A percentile compares a stretch with the other conserved stretches of the same genome.
Conservation (phyloP, 768 basidiomycete genomes). For the Lepiota venenata region DNA sequence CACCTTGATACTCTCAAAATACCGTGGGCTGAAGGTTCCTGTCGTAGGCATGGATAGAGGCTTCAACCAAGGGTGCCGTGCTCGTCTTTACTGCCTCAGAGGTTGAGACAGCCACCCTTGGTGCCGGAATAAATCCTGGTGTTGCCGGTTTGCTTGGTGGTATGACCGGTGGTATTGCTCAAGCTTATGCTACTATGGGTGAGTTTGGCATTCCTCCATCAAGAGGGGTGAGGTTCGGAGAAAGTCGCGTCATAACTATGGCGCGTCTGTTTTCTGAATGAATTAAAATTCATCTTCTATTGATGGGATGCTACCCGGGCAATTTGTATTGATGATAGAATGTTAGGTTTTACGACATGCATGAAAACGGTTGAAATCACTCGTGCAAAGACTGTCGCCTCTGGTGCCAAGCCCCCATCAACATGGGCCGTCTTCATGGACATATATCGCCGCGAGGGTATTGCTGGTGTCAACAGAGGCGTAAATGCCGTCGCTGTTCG, state of each 20-base stretch:
- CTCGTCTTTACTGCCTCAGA: conserved; percentile 96
- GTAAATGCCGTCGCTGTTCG: conserved; percentile 93
- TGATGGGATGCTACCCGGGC: neutral
- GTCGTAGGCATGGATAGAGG: conserved; percentile 95
- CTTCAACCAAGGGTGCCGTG: conserved; percentile 96
- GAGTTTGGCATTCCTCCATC: conserved; percentile 25
- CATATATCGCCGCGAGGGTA: conserved; percentile 90
- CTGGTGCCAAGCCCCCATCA: conserved; percentile 82
- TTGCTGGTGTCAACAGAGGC: conserved; percentile 97
- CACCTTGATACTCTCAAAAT: neutral
- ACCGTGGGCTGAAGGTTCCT: conserved; percentile 6
- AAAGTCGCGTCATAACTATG: neutral
- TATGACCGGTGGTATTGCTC: conserved; percentile 95
- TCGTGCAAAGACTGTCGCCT: conserved; percentile 84
- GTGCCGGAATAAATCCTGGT: conserved; percentile 74
- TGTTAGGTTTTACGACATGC: conserved; percentile 91
- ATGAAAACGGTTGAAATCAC: conserved; percentile 99
- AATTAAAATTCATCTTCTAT: neutral
- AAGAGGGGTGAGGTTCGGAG: neutral
- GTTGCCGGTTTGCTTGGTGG: conserved; percentile 90
- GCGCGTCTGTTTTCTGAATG: neutral
- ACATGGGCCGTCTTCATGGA: conserved; percentile 95
- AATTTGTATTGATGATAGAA: neutral
- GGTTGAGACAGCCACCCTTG: conserved; percentile 68
- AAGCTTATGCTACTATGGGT: conserved; percentile 99